These are phyloP conservation scores for Podospora australis DNA, from an alignment of 495 filamentous ascomycete species.

Conservation along the genomic window DNA sequence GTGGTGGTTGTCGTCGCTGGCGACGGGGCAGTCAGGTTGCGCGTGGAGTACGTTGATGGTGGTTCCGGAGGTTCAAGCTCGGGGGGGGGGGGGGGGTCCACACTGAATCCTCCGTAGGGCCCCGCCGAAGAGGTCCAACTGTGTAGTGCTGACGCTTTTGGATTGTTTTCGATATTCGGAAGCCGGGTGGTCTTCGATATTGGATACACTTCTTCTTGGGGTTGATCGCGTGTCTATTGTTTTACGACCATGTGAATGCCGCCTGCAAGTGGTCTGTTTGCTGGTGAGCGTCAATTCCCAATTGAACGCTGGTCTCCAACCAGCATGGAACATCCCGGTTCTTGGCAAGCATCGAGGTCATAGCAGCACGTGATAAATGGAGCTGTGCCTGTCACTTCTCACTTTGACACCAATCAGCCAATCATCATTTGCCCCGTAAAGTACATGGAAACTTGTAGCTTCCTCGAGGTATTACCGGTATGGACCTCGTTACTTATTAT, in stretches of 20 bases:
- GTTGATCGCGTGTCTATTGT: too few species aligned
- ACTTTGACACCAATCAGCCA: slow-evolving; percentile 13
- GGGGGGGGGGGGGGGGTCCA: slow-evolving; percentile 3
- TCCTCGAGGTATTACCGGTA: not conserved
- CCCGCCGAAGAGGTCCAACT: too few species aligned
- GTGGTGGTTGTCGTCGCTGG: slow-evolving; percentile 10
- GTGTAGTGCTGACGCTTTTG: too few species aligned
- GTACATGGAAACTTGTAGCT: slow-evolving; percentile 2
- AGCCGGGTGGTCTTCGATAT: too few species aligned
- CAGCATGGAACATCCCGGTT: slow-evolving; percentile 3
- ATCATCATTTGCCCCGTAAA: slow-evolving; percentile 27
- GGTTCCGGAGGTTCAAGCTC: slow-evolving; percentile 8
- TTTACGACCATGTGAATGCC: too few species aligned
- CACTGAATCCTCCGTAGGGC: slow-evolving; percentile 3
- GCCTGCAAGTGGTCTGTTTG: too few species aligned
- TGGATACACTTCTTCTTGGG: too few species aligned
- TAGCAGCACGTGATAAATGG: slow-evolving; percentile 14
- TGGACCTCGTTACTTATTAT: not conserved
- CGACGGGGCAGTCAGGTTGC: slow-evolving; percentile 9
- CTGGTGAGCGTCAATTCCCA: slow-evolving; percentile 15
- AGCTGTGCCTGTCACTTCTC: not conserved
- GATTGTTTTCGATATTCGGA: too few species aligned
- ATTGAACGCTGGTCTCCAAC: slow-evolving; percentile 2
- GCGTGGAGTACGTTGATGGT: slow-evolving; percentile 3
- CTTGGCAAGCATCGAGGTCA: slow-evolving; percentile 8